Conservation (phyloP, 225 moss, liverwort and hornwort genomes). For the Rhytidiadelphus loreus region DNA sequence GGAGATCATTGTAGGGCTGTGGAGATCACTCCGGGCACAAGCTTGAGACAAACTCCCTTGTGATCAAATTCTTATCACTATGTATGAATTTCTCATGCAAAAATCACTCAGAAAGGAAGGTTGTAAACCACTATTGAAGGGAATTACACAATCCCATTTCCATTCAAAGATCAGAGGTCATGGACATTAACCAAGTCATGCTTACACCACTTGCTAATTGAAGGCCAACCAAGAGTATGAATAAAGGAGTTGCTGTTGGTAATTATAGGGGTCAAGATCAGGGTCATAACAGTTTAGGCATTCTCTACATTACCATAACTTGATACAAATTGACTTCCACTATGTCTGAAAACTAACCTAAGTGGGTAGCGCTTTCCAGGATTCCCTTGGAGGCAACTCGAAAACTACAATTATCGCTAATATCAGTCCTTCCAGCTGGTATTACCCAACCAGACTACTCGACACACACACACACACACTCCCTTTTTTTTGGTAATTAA, state of each 20-base stretch:
- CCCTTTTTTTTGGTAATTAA: neutral
- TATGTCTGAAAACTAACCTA: neutral
- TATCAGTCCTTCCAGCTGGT: conserved; percentile 90
- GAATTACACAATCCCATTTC: neutral
- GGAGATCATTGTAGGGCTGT: neutral
- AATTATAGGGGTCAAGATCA: neutral
- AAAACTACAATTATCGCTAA: conserved; percentile 92
- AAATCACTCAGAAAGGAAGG: neutral
- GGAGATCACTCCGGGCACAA: neutral
- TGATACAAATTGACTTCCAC: neutral
- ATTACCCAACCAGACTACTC: neutral
- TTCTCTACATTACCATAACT: neutral
- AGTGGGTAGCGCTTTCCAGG: conserved; percentile 28
- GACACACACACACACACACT: too few relatives aligned
- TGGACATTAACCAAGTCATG: neutral
- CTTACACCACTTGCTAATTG: neutral
- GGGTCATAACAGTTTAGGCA: neutral
- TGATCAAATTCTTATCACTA: neutral
- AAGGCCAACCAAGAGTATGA: neutral
- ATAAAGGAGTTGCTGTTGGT: neutral
- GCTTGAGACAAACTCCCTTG: neutral
- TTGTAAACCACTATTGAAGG: neutral
- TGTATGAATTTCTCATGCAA: neutral
- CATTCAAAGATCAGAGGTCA: neutral
- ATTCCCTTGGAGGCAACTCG: conserved; percentile 92